Conservation (phyloP, 176 grass and related monocot species). For the Triticum urartu region DNA sequence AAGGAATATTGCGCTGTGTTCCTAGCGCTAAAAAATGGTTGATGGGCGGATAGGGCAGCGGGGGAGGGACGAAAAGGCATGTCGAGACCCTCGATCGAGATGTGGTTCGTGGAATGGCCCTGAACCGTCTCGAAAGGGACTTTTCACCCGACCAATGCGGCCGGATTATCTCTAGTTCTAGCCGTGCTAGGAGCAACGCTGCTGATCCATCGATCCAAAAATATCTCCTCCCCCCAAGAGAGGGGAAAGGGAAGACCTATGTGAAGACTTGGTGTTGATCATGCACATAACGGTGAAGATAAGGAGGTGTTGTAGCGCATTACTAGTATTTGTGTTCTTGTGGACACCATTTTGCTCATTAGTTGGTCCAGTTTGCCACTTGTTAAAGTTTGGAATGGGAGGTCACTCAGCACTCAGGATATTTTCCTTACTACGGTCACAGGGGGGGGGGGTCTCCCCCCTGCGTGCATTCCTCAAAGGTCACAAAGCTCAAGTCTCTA, state of each 20-base stretch:
- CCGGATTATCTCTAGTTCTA: background rate
- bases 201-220: too few species aligned
- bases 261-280: too few species aligned
- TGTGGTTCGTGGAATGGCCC: background rate
- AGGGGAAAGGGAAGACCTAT: too few species aligned
- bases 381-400: background rate
- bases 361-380: background rate
- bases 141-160: background rate
- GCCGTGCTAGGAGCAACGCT: background rate
- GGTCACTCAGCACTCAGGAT: background rate
- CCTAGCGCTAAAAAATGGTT: background rate
- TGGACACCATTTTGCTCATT: background rate
- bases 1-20: background rate
- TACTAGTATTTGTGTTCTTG: background rate
- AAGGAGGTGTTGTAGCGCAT: background rate
- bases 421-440: too few species aligned
- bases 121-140: conserved; percentile 18
- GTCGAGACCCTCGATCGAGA: background rate
- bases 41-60: background rate
- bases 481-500: too few species aligned
- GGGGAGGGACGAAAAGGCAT: background rate
- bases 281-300: too few species aligned
- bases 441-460: too few species aligned
- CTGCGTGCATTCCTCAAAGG: too few species aligned
- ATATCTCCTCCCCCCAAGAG: too few species aligned